phyloP scores from a whole-genome alignment of 2,329 filamentous ascomycete genomes.

The Fusarium vanettenii region DNA sequence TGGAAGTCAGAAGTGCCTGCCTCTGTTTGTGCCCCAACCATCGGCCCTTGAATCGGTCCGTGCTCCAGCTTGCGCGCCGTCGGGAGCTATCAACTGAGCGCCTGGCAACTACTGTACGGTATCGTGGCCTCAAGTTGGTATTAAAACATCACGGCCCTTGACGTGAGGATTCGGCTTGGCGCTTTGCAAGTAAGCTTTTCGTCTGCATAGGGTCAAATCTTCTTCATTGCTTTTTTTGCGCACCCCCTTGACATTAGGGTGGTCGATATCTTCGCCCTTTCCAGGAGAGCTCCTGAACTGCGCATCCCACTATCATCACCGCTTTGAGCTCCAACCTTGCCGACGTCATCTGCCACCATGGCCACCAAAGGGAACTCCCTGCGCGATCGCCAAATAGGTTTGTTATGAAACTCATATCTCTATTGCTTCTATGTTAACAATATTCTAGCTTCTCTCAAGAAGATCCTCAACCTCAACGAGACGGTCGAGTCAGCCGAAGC shows the following conservation, averaged over 20 bases:
- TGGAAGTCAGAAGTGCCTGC: conserved; percentile 19
- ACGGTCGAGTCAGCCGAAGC: conserved; percentile 68
- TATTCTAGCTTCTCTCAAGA: conserved; percentile 84
- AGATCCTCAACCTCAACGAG: conserved; percentile 95
- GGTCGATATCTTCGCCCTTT: conserved; percentile 5
- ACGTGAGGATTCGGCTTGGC: conserved; percentile 3
- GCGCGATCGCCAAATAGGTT: conserved; percentile 64
- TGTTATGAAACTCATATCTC: neutral
- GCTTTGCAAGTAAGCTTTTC: neutral
- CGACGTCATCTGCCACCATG: conserved; percentile 52
- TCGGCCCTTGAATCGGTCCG: conserved; percentile 45
- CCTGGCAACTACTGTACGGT: conserved; percentile 21
- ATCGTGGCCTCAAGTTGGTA: conserved; percentile 44
- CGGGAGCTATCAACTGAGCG: conserved; percentile 35
- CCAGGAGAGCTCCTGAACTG: conserved; percentile 23
- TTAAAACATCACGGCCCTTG: conserved; percentile 29
- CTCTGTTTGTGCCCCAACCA: conserved; percentile 29
- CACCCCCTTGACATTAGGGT: neutral
- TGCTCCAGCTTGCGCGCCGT: conserved; percentile 38
- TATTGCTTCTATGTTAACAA: conserved; percentile 5
- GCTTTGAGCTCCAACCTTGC: conserved; percentile 16
- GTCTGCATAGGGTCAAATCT: neutral
- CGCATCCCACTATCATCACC: conserved; percentile 40
- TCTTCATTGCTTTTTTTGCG: neutral
- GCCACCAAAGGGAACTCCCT: conserved; percentile 59